Evolutionary conservation across 2,329 filamentous ascomycete genomes (phyloP), one percentile per base, ranked within the genome.

Genomic region (Calonectria pauciramosa): DNA sequence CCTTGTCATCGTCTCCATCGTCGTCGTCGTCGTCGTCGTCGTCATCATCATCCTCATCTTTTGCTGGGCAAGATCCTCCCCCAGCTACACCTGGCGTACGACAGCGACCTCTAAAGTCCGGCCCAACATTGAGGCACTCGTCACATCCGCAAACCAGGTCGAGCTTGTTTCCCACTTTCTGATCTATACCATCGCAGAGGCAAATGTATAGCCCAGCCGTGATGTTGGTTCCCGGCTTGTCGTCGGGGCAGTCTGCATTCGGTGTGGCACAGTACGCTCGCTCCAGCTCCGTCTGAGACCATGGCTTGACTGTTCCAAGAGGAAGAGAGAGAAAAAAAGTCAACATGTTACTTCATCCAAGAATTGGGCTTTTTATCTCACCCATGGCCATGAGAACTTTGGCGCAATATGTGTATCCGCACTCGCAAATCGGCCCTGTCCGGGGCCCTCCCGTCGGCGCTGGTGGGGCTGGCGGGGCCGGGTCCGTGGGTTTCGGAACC

Each of bases 351-450:
- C 56, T 9, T 38, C 56, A 14, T 32, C 28, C 26, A 30, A n/a
- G 2, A 2, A 7, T 49, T 8, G 2, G 28, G n/a, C n/a, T n/a
- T n/a, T n/a, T 36, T 13, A 2, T 76, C 81, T 60, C 80, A 85
- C 84, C 80, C 84, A 86, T 86, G 1, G 69, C 78, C 79, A 83
- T 82, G 26, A 87, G 80, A 16, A 87, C 85, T 2, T 83, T 81
- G 13, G 85, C 84, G 73, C 85, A 87, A 72, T 87, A 87, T 4
- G 85, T 87, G 69, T 86, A 86, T 70, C 85, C 85, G 74, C 85
- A 87, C 73, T 86, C 83, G 76, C 85, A 87, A 68, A 83, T 83
- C 20, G 85, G 77, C 2, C 81, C 84, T 4, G 81, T 83, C 11
- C 79, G 73, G 32, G 81, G 80, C 6, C 68, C 72, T 11, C 70